Conservation (phyloP, 768 basidiomycete genomes). For the Coprinopsis cinerea region DNA sequence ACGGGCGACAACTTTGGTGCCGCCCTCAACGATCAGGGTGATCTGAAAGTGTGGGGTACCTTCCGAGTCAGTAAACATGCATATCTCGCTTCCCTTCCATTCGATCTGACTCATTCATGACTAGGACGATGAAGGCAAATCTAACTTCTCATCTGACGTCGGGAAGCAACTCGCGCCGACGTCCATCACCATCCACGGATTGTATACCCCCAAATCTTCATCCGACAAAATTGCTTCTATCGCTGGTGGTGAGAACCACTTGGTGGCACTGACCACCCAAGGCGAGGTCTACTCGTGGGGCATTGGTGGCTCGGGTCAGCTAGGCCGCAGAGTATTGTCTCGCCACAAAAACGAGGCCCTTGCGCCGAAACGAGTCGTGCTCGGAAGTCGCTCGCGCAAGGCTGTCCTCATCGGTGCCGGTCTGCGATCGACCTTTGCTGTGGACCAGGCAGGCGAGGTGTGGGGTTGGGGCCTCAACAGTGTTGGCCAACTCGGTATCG, state of each 20-base stretch:
- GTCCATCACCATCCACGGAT: neutral
- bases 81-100: neutral
- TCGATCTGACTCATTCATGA: neutral
- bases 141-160: neutral
- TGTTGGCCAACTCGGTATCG: constrained; percentile 4
- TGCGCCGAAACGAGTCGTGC: neutral
- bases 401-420: constrained; percentile 5
- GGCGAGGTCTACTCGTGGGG: constrained; percentile 9
- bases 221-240: constrained; percentile 1
- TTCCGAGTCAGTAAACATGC: constrained; percentile 1
- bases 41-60: constrained; percentile 6
- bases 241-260: constrained; percentile 3
- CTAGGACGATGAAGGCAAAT: constrained; percentile 3
- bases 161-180: neutral
- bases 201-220: neutral
- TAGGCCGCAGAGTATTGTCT: neutral
- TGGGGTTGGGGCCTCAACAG: constrained; percentile 6
- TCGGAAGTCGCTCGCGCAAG: neutral
- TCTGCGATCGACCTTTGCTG: constrained; percentile 1
- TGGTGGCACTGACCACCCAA: constrained; percentile 1
- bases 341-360: neutral
- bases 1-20: constrained; percentile 5
- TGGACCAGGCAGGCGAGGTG: constrained; percentile 3
- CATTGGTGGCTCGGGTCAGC: constrained; percentile 1
- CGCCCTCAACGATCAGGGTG: constrained; percentile 2